Evolutionary conservation across 1,284 basidiomycete genomes (phyloP), one percentile per base, ranked within the genome.

Genomic region (Pholiota adiposa): DNA sequence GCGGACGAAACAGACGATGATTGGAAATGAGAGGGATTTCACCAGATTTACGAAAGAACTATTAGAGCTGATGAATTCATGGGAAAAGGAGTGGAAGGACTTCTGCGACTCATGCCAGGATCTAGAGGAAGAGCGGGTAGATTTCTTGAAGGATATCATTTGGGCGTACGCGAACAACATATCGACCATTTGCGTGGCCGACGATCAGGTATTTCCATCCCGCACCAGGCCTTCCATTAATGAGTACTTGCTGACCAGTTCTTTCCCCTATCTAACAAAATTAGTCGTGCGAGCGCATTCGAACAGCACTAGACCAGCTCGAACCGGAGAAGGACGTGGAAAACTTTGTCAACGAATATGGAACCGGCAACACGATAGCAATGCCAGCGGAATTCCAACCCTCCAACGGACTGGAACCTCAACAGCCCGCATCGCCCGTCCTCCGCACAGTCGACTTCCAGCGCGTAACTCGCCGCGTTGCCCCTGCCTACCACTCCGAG

Each of bases 111-210:
- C 87, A 43, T 95, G 92, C 66, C 97, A 99, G 77, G 97, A 99
- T 78, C 74, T 98, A 48, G 97, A 99, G 73, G 97, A 98, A 70
- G 96, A 98, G 61, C 84, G 97, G 19, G 77, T 97, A 73, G 94
- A 96, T 64, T 93, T 97, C 72, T 88, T 94, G 78, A 98, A 97
- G 79, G 93, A 96, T 73, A 92, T 92, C 61, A 81, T 97, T 67
- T 99, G 97, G 97, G 86, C 90, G 25, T 98, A 95, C 72, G 96
- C 97, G 1, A 99, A 99, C 73, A 90, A 90, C 2, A 88, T 98
- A 19, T 97, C 96, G 4, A 94, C 92, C 4, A 88, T 98, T 29
- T 99, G 97, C 70, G 96, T 99, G 11, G 85, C 89, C 38, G 97
- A 99, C 70, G 97, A 99, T 72, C 90, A 96, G 84, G 95, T 96